These are phyloP conservation scores for Thelonectria discophora DNA, from an alignment of 2,329 filamentous ascomycete genomes.

Conservation along the genomic window DNA sequence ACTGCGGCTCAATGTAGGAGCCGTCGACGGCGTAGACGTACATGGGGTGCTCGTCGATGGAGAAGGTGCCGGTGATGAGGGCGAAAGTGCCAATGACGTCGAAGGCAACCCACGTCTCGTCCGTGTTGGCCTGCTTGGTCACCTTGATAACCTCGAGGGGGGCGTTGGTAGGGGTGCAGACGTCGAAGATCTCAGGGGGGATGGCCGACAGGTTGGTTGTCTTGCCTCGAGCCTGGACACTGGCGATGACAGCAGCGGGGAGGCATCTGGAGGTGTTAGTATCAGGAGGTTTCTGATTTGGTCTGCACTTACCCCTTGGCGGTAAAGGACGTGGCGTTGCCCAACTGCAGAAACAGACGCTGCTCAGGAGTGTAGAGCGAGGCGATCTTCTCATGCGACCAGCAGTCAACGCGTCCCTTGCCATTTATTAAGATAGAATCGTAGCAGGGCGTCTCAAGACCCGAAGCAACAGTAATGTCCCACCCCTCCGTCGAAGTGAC, in stretches of 20 bases:
- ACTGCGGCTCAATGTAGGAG: constrained; percentile 61
- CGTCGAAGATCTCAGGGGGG: constrained; percentile 54
- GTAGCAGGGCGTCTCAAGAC: constrained; percentile 63
- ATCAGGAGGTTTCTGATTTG: too few relatives aligned
- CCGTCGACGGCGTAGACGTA: constrained; percentile 65
- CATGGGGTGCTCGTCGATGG: constrained; percentile 63
- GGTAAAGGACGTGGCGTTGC: constrained; percentile 47
- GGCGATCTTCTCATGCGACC: constrained; percentile 54
- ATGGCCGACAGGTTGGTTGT: constrained; percentile 48
- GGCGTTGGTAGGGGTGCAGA: constrained; percentile 58
- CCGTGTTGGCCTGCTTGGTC: constrained; percentile 3
- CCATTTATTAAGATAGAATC: constrained; percentile 71
- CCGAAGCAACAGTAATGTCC: constrained; percentile 54
- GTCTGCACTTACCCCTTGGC: constrained; percentile 50
- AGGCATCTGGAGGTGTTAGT: constrained; percentile 33
- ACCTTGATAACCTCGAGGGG: constrained; percentile 52
- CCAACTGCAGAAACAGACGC: constrained; percentile 39
- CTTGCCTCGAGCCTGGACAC: constrained; percentile 45
- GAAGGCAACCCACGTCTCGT: constrained; percentile 58
- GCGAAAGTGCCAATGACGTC: constrained; percentile 62
- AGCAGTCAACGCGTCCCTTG: constrained; percentile 64
- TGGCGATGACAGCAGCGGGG: constrained; percentile 47
- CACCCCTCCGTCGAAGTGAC: constrained; percentile 59
- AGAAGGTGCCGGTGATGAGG: constrained; percentile 54
- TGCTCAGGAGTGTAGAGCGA: constrained; percentile 48